phyloP scores from a whole-genome alignment of 2,329 filamentous ascomycete species.

The Bisporella sp. region DNA sequence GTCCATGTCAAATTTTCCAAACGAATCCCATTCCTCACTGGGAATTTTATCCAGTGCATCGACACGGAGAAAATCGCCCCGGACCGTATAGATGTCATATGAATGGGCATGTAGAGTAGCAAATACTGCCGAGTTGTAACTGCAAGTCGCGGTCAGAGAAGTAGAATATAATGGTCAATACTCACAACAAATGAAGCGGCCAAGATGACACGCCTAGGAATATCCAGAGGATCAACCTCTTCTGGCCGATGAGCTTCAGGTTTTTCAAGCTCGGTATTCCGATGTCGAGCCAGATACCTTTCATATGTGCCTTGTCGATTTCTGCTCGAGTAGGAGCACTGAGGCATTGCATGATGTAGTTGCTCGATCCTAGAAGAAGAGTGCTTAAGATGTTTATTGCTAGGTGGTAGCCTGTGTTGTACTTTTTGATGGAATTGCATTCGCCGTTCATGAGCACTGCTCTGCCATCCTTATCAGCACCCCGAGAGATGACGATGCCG shows the following conservation, averaged over 20 bases:
- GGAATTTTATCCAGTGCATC: too few species aligned
- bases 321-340: slow-evolving; percentile 42
- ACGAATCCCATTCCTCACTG: too few species aligned
- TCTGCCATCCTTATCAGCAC: too few species aligned
- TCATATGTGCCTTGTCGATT: slow-evolving; percentile 39
- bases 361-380: slow-evolving; percentile 37
- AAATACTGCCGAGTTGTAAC: slow-evolving; percentile 17
- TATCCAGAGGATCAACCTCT: slow-evolving; percentile 11
- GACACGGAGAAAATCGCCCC: too few species aligned
- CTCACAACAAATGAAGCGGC: slow-evolving; percentile 20
- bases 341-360: slow-evolving; percentile 46
- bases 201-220: slow-evolving; percentile 14
- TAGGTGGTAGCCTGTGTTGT: too few species aligned
- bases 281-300: slow-evolving; percentile 35
- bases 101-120: slow-evolving; percentile 3
- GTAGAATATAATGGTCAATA: not conserved
- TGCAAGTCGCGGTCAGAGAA: not conserved
- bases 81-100: slow-evolving; percentile 5
- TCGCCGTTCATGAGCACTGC: too few species aligned
- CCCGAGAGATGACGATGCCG: too few species aligned
- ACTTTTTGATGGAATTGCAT: too few species aligned
- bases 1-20: too few species aligned
- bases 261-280: slow-evolving; percentile 36
- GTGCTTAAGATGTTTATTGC: slow-evolving; percentile 40
- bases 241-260: slow-evolving; percentile 14